Evolutionary conservation across 768 basidiomycete species (phyloP).

Genomic region (Lactarius deliciosus): DNA sequence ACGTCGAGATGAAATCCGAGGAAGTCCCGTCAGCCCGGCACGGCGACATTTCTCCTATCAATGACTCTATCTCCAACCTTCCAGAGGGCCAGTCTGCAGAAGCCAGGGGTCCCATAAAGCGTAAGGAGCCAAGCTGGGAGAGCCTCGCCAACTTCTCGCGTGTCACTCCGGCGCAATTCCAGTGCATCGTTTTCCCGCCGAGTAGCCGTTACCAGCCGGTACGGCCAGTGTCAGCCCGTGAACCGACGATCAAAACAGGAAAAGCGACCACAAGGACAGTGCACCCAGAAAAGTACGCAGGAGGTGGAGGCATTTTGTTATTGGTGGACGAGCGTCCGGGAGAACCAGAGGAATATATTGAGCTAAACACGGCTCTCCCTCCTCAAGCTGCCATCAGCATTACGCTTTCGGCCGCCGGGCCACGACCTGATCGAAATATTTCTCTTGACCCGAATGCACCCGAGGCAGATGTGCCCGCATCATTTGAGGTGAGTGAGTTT

Average conservation of each 20-base stretch:
- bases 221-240: constrained; percentile 62
- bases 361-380: constrained; percentile 43
- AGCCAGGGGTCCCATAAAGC: constrained; percentile 45
- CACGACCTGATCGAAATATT: constrained; percentile 45
- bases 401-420: constrained; percentile 32
- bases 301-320: constrained; percentile 87
- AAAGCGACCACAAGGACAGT: constrained; percentile 36
- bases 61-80: constrained; percentile 51
- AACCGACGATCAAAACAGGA: constrained; percentile 26
- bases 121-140: constrained; percentile 80
- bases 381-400: constrained; percentile 33
- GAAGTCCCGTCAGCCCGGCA: constrained; percentile 48
- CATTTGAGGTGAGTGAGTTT: constrained; percentile 72
- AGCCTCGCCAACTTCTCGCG: constrained; percentile 84
- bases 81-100: constrained; percentile 44
- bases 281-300: constrained; percentile 61
- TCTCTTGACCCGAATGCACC: constrained; percentile 67
- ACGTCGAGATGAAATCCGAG: constrained; percentile 77
- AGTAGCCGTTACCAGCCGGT: constrained; percentile 87
- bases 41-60: constrained; percentile 57
- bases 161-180: constrained; percentile 85
- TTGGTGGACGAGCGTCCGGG: constrained; percentile 70
- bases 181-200: constrained; percentile 78
- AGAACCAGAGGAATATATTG: constrained; percentile 74
- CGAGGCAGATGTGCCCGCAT: constrained; percentile 72